Conservation (phyloP, 108 stramenopile genomes). For the Nitzschia palea region DNA sequence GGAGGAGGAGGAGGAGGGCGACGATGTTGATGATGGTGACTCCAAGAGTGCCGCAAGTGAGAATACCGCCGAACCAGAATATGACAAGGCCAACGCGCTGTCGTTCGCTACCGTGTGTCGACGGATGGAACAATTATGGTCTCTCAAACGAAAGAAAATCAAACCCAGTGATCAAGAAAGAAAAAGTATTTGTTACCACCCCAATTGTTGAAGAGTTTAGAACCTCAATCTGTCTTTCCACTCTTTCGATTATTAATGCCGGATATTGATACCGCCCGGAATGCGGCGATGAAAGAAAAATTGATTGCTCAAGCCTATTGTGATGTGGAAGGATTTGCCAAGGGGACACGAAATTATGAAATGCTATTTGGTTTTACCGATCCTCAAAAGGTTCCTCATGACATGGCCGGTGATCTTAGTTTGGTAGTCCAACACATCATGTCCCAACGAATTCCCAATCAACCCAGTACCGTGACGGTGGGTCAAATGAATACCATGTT, state of each 20-base stretch:
- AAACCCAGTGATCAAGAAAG: slow-evolving; percentile 19
- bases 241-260: slow-evolving; percentile 70
- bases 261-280: slow-evolving; percentile 60
- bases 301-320: slow-evolving; percentile 68
- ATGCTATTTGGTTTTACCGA: slow-evolving; percentile 59
- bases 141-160: slow-evolving; percentile 18
- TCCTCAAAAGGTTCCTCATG: slow-evolving; percentile 33
- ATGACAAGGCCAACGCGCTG: slow-evolving; percentile 51
- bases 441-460: slow-evolving; percentile 39
- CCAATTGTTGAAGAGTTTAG: slow-evolving; percentile 9
- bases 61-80: slow-evolving; percentile 49
- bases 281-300: slow-evolving; percentile 65
- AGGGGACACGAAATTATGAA: slow-evolving; percentile 34
- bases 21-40: slow-evolving; percentile 34
- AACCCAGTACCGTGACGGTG: slow-evolving; percentile 45
- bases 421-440: slow-evolving; percentile 61
- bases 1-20: slow-evolving; percentile 12
- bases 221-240: slow-evolving; percentile 55
- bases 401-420: slow-evolving; percentile 66
- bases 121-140: slow-evolving; percentile 63
- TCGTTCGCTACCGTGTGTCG: slow-evolving; percentile 48
- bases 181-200: slow-evolving; percentile 17
- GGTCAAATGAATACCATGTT: slow-evolving; percentile 70
- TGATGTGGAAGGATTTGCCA: slow-evolving; percentile 56
- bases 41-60: slow-evolving; percentile 17